These are phyloP conservation scores for Nicotiana tomentosiformis DNA, from an alignment of 257 asterid genomes.

Conservation along the genomic window DNA sequence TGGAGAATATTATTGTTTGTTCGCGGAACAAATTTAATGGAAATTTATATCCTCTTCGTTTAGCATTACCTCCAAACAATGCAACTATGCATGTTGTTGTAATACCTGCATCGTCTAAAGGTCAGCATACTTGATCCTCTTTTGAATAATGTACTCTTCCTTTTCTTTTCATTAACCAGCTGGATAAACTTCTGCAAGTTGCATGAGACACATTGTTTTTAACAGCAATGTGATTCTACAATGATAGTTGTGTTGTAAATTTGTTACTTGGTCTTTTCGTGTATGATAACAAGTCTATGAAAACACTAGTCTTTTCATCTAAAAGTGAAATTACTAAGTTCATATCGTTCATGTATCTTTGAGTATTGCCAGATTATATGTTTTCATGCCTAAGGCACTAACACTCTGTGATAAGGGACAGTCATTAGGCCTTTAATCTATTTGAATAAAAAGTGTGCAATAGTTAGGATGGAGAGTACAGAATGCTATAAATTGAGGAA, in stretches of 20 bases:
- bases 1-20: constrained; percentile 57
- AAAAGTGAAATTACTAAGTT: not conserved
- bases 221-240: not conserved
- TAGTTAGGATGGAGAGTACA: not conserved
- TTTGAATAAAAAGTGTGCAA: not conserved
- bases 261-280: not conserved
- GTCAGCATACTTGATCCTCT: constrained; percentile 23
- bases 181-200: not conserved
- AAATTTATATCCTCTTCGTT: constrained; percentile 71
- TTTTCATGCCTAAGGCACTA: not conserved
- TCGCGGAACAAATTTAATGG: constrained; percentile 55
- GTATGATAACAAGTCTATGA: not conserved
- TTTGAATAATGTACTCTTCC: not conserved
- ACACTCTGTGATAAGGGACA: not conserved
- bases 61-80: constrained; percentile 88
- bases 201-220: not conserved
- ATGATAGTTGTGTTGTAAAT: not conserved
- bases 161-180: not conserved
- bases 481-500: not conserved
- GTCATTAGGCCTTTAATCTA: not conserved
- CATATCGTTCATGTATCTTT: not conserved
- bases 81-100: constrained; percentile 81
- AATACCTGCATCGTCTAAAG: constrained; percentile 70
- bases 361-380: not conserved
- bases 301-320: not conserved